phyloP scores from a whole-genome alignment of 108 stramenopile species.

The Fragilariopsis cylindrus region DNA sequence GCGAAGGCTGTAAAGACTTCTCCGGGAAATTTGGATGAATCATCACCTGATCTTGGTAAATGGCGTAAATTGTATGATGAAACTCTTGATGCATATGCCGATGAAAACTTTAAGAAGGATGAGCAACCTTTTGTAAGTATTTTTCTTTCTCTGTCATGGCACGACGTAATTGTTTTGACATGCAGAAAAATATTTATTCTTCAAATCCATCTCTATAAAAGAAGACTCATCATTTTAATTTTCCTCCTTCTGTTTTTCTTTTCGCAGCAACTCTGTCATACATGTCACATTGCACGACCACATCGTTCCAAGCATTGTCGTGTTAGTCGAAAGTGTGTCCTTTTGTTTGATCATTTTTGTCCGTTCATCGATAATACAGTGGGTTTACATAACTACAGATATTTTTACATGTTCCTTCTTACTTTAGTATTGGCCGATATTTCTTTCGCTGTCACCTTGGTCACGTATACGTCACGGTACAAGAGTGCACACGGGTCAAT shows the following conservation, averaged over 20 bases:
- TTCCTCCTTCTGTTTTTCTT: neutral
- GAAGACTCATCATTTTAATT: neutral
- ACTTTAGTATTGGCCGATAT: constrained; percentile 45
- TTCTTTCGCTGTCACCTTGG: constrained; percentile 49
- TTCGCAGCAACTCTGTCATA: constrained; percentile 84
- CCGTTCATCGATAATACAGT: constrained; percentile 95
- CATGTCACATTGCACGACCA: constrained; percentile 93
- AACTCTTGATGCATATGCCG: constrained; percentile 68
- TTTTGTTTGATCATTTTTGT: constrained; percentile 98
- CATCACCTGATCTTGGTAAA: constrained; percentile 41
- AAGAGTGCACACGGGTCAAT: constrained; percentile 3
- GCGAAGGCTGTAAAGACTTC: constrained; percentile 62
- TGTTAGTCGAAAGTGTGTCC: constrained; percentile 83
- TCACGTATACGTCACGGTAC: constrained; percentile 48
- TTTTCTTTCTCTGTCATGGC: no score
- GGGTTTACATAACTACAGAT: constrained; percentile 94
- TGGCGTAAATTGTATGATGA: constrained; percentile 74
- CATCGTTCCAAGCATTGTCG: constrained; percentile 95
- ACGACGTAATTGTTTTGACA: no score
- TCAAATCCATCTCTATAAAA: neutral
- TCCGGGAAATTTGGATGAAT: constrained; percentile 62
- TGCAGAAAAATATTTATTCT: neutral
- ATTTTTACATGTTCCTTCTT: constrained; percentile 86
- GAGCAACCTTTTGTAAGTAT: constrained; percentile 22
- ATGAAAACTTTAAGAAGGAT: constrained; percentile 31